phyloP scores from a whole-genome alignment of 2,329 filamentous ascomycete species.

The Fusarium albidum region DNA sequence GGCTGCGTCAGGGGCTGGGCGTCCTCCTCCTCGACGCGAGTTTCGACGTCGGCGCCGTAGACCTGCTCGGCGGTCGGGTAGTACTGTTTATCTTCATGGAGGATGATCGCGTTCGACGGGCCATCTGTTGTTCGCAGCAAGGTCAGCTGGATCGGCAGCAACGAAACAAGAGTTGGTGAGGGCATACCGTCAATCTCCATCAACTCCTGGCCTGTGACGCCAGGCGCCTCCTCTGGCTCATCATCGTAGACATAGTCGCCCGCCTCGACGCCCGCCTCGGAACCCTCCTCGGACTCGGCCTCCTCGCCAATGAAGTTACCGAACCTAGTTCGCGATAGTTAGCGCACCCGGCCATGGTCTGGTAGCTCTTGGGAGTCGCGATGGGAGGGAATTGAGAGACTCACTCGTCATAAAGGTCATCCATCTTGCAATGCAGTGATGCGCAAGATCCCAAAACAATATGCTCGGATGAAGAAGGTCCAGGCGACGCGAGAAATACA shows the following conservation, averaged over 20 bases:
- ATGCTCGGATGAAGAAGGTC: slow-evolving; percentile 16
- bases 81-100: slow-evolving; percentile 99
- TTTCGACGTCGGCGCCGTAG: slow-evolving; percentile 94
- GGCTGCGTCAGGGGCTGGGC: slow-evolving; percentile 91
- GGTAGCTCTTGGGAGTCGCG: slow-evolving; percentile 9
- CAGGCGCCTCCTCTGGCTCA: slow-evolving; percentile 70
- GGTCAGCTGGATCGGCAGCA: slow-evolving; percentile 11
- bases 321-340: slow-evolving; percentile 67
- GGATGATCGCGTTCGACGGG: slow-evolving; percentile 93
- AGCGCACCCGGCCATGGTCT: slow-evolving; percentile 23
- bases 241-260: slow-evolving; percentile 85
- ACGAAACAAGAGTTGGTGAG: background rate
- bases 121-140: slow-evolving; percentile 61
- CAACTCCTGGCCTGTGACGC: slow-evolving; percentile 77
- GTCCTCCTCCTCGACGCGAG: slow-evolving; percentile 96
- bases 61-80: slow-evolving; percentile 98
- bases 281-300: slow-evolving; percentile 84
- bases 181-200: slow-evolving; percentile 88
- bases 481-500: slow-evolving; percentile 28
- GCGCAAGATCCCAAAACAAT: slow-evolving; percentile 22
- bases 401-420: slow-evolving; percentile 96
- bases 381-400: slow-evolving; percentile 9
- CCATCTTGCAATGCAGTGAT: slow-evolving; percentile 64
- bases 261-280: slow-evolving; percentile 76
- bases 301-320: slow-evolving; percentile 98